Evolutionary conservation across 169 alveolate species (phyloP).

Genomic region (Plasmodium inui): DNA sequence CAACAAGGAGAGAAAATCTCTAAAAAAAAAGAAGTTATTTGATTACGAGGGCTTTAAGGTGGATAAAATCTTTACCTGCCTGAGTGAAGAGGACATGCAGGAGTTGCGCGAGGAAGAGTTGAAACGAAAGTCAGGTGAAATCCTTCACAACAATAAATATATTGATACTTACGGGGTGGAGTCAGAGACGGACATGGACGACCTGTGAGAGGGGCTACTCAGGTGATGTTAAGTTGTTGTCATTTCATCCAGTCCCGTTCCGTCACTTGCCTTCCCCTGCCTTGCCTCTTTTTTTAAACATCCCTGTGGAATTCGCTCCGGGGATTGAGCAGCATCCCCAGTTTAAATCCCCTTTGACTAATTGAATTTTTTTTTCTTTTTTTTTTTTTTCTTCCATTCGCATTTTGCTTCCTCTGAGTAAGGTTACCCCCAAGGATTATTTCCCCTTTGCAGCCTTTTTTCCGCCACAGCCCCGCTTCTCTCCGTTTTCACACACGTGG

Average conservation of each 20-base stretch:
- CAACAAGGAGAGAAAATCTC: conserved; percentile 55
- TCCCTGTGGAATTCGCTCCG: background rate
- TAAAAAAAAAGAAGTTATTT: conserved; percentile 60
- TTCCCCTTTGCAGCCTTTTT: too few species aligned
- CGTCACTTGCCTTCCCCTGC: too few species aligned
- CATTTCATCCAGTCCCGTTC: too few species aligned
- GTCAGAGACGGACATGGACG: conserved; percentile 37
- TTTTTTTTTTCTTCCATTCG: background rate
- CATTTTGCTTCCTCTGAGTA: background rate
- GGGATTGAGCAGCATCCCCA: background rate
- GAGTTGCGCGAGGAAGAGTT: conserved; percentile 60
- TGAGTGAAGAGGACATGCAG: conserved; percentile 62
- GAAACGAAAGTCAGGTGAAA: conserved; percentile 63
- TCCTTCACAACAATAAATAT: conserved; percentile 61
- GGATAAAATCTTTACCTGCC: conserved; percentile 33
- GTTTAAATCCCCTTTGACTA: background rate
- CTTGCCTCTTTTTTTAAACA: too few species aligned
- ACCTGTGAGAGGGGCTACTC: background rate
- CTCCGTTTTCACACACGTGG: background rate
- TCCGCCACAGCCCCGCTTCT: background rate
- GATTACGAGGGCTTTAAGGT: conserved; percentile 73
- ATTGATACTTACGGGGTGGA: conserved; percentile 70
- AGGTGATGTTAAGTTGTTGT: too few species aligned
- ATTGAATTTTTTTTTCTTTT: background rate
- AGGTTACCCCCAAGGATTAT: too few species aligned